Conservation (phyloP, 371 early-diverging fungal species). For the Chytridium lagenaria region DNA sequence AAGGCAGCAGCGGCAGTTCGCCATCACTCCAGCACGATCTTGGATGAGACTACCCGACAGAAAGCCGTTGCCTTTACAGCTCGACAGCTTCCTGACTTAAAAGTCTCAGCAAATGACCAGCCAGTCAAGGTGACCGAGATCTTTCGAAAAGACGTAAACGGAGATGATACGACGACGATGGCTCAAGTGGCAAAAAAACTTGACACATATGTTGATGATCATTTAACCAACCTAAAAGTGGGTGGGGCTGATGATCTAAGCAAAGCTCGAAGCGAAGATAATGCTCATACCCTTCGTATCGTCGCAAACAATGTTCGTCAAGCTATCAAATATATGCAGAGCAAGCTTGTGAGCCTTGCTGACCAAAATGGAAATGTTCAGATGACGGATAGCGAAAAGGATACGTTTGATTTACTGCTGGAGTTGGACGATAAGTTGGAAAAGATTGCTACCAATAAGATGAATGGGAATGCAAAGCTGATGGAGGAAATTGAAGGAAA, state of each 20-base stretch:
- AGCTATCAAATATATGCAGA: not conserved
- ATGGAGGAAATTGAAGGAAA: not conserved
- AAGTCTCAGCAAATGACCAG: not conserved
- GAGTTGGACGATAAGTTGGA: not conserved
- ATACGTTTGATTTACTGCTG: not conserved
- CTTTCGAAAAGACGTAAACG: not conserved
- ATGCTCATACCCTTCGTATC: not conserved
- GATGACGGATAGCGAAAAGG: not conserved
- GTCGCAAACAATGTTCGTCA: not conserved
- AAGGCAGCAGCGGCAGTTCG: not conserved
- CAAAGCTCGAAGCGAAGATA: not conserved
- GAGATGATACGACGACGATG: not conserved
- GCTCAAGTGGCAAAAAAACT: not conserved
- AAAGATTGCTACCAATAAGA: not conserved
- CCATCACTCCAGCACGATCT: not conserved
- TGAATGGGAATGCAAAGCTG: not conserved
- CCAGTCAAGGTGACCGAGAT: not conserved
- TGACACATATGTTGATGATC: not conserved
- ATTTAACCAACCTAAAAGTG: not conserved
- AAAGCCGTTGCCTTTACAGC: not conserved
- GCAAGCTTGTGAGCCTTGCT: not conserved
- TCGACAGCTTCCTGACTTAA: not conserved
- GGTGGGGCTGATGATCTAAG: no score
- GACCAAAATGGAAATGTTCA: not conserved
- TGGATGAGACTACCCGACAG: not conserved